Evolutionary conservation across 306 rosid species (phyloP), one percentile per base, ranked within the genome.

Genomic region (Nissolia schottii): DNA sequence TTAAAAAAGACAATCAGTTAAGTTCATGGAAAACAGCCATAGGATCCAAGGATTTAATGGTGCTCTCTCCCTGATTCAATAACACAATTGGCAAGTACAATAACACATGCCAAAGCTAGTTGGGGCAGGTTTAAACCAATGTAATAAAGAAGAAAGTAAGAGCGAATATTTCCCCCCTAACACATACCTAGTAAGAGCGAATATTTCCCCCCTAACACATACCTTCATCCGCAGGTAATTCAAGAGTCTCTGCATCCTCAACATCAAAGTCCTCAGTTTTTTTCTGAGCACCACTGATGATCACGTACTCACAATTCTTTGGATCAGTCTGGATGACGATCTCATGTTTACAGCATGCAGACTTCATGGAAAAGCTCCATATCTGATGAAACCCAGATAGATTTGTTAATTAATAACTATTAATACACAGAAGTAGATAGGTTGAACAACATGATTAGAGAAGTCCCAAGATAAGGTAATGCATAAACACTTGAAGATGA

Each of bases 301-400:
- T 80, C 69, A 89, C 82, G 56, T 89, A 87, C 76, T 74, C 87
- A 6, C 88, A 83, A 77, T 87, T 87, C 83, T 85, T 87, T 4
- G 92, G 90, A 85, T 89, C 92, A 45, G 96, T 89, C 59, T 89
- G 90, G 67, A 87, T 85, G 49, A 85, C 79, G 55, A 89, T 81
- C 87, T 87, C 96, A 41, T 89, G 87, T 77, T 61, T 81, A 76
- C 90, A 89, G 73, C 92, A 89, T 3, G 96, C 86, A 22, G 89
- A 55, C 75, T 89, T 89, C 92, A 89, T 83, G 38, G 87, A 18
- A 85, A 89, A 89, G 79, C 81, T 89, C 96, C 92, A 89, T 83
- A 89, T 89, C 90, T 87, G 80, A 66, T 74, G 53, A 64, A 59
- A 38, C 25, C 35, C 74, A 43, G 11, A 66, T 5, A 49, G 2